Percentiles rank a stretch among this genome's conserved stretches.
phyloP scores from a whole-genome alignment of 306 rosid species.

The Rosa multiflora region DNA sequence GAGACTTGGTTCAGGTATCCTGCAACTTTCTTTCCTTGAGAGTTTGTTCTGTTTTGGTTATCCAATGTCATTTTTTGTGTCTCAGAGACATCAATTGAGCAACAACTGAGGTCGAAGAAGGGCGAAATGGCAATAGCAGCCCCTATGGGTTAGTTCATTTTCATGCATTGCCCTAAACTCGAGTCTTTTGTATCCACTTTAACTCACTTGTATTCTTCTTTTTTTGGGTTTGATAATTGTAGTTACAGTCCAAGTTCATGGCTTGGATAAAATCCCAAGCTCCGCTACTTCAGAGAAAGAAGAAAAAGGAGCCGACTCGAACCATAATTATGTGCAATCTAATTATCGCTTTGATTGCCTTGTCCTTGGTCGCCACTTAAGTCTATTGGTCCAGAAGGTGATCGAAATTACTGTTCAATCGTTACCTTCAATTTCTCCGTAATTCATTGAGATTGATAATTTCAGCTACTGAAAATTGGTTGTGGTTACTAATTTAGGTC shows the following conservation, averaged over 20 bases:
- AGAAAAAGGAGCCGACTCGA: slow-evolving; percentile 44
- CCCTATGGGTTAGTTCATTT: no score
- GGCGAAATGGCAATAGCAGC: no score
- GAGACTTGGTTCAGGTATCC: no score
- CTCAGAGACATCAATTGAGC: no score
- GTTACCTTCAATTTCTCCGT: not conserved
- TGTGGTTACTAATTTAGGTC: slow-evolving; percentile 21
- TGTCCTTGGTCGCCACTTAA: slow-evolving; percentile 35
- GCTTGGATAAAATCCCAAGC: slow-evolving; percentile 45
- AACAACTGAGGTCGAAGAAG: no score
- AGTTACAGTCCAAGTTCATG: slow-evolving; percentile 25
- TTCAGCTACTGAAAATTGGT: not conserved
- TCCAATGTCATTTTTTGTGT: no score
- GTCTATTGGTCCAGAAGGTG: slow-evolving; percentile 38
- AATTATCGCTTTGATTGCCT: slow-evolving; percentile 27
- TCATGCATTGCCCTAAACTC: no score
- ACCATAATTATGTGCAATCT: slow-evolving; percentile 36
- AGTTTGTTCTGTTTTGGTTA: no score
- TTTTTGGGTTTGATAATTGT: not conserved
- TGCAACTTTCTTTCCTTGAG: no score
- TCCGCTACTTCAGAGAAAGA: slow-evolving; percentile 35
- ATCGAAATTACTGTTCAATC: not conserved
- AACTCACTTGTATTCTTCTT: not conserved
- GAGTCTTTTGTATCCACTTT: no score
- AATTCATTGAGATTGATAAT: not conserved